Base-by-base conservation (phyloP, 495 filamentous ascomycete species). In the Cercophora scortea region DNA sequence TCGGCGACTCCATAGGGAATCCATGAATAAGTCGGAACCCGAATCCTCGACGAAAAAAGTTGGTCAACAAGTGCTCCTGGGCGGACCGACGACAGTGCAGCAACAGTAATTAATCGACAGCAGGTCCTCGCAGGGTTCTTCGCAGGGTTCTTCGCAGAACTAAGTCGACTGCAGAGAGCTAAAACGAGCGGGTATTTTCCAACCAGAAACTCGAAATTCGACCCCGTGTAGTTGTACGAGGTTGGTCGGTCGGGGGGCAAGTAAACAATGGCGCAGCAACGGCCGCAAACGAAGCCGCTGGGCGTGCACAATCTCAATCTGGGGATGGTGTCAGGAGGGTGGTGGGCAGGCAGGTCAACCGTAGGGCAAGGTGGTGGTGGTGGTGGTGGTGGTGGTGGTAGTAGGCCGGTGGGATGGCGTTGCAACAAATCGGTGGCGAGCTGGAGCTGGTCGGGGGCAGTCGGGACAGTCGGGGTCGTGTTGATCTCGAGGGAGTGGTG, bases 1-100 rank as follows among this genome's bases (percentile, higher is more conserved):
- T 70, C 90, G 87, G 68, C 90, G 87, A 78, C 85, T 89, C 90
- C 90, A 96, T 81, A 95, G 54, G 55, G 70, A 68, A 59, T 70
- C 68, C 68, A 71, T 71, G 60, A 63, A 70, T 65, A 61, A 55
- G 57, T 64, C 54, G 59, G 54, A 48, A 58, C 58, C 57, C 50
- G 58, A 47, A 55, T 59, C 53, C 59, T 64, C 63, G 56, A 50
- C 35, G 48, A 54, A 56, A 46, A 50, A 9, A 48, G 50, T 46
- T 56, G 39, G 42, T 33, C 45, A 45, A 45, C 36, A 45, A 42
- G 45, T 25, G 16, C 47, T 42, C 18, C 46, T 36, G 8, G 7
- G 25, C 48, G 25, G 25, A 25, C 25, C 25, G 25, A 25, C 25
- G 25, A 25, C 25, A 25, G 25, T 25, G 25, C 25, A 25, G 5